These are phyloP conservation scores for Phytopythium delawarense DNA, from an alignment of 352 stramenopile genomes.

Conservation along the genomic window DNA sequence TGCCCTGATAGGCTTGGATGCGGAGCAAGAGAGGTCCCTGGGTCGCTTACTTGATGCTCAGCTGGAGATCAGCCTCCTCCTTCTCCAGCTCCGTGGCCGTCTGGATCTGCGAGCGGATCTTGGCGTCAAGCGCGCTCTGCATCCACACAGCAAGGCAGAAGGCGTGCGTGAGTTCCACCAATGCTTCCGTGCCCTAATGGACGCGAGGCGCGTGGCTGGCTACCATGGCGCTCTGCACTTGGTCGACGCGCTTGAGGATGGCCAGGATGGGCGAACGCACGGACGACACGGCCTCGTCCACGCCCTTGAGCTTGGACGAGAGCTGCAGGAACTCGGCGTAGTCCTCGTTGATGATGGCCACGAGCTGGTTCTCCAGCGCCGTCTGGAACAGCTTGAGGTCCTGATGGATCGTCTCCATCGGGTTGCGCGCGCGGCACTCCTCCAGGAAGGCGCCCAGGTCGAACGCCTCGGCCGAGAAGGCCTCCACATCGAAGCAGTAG, in stretches of 20 bases:
- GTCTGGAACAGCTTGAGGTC: slow-evolving; percentile 84
- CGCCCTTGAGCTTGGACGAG: slow-evolving; percentile 81
- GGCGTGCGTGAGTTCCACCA: too few relatives aligned
- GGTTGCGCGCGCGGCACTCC: slow-evolving; percentile 62
- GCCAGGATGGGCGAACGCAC: slow-evolving; percentile 63
- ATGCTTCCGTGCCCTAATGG: too few relatives aligned
- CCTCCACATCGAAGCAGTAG: slow-evolving; percentile 85
- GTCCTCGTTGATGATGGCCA: slow-evolving; percentile 88
- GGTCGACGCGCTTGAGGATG: slow-evolving; percentile 78
- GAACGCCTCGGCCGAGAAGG: slow-evolving; percentile 75
- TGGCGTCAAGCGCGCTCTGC: slow-evolving; percentile 44
- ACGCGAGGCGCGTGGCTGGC: background rate
- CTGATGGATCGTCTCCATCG: slow-evolving; percentile 83
- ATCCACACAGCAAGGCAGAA: too few relatives aligned
- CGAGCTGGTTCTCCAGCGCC: slow-evolving; percentile 83
- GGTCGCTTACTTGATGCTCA: slow-evolving; percentile 47
- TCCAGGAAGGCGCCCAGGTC: slow-evolving; percentile 66
- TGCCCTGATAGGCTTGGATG: background rate
- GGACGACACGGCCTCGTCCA: slow-evolving; percentile 81
- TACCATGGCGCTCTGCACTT: slow-evolving; percentile 62
- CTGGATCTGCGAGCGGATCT: slow-evolving; percentile 47
- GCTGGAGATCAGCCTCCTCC: slow-evolving; percentile 41
- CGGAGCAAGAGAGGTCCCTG: background rate
- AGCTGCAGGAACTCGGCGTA: slow-evolving; percentile 89
- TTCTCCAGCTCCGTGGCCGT: slow-evolving; percentile 40